Evolutionary conservation across 2,329 filamentous ascomycete species (phyloP).

Genomic region (Fusarium temperatum): DNA sequence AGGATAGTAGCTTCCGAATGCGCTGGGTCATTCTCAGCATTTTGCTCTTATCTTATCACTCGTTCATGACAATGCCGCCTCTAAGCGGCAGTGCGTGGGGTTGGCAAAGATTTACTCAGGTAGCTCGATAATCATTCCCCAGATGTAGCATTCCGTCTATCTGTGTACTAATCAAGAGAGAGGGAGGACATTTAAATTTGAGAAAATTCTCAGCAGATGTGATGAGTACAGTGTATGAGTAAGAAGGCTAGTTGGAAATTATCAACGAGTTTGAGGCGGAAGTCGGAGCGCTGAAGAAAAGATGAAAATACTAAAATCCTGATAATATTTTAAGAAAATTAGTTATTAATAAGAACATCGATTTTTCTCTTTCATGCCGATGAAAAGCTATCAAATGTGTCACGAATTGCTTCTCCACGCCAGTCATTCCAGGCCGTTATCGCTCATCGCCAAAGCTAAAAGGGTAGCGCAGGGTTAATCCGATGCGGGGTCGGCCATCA

Average conservation of each 20-base stretch:
- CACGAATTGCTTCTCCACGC: background rate
- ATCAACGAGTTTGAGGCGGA: fast-evolving
- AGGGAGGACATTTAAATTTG: fast-evolving
- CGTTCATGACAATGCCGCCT: background rate
- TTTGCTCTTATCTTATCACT: background rate
- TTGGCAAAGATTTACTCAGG: background rate
- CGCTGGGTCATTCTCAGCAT: background rate
- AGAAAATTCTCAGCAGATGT: background rate
- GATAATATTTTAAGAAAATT: fast-evolving
- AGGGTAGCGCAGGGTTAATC: constrained; percentile 32
- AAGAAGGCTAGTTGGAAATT: too few species aligned
- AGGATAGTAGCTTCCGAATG: background rate
- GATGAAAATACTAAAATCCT: fast-evolving
- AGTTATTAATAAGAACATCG: fast-evolving
- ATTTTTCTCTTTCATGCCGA: background rate
- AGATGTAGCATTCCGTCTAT: background rate
- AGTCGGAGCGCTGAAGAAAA: background rate
- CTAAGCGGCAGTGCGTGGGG: background rate
- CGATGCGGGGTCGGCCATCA: constrained; percentile 29
- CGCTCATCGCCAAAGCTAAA: constrained; percentile 14
- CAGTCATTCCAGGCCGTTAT: constrained; percentile 11
- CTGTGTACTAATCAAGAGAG: background rate
- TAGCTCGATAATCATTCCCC: too few species aligned
- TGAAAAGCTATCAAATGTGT: background rate
- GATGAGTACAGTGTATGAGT: fast-evolving